These are phyloP conservation scores for Euphorbia peplus DNA, from an alignment of 345 rosid species.

Conservation along the genomic window DNA sequence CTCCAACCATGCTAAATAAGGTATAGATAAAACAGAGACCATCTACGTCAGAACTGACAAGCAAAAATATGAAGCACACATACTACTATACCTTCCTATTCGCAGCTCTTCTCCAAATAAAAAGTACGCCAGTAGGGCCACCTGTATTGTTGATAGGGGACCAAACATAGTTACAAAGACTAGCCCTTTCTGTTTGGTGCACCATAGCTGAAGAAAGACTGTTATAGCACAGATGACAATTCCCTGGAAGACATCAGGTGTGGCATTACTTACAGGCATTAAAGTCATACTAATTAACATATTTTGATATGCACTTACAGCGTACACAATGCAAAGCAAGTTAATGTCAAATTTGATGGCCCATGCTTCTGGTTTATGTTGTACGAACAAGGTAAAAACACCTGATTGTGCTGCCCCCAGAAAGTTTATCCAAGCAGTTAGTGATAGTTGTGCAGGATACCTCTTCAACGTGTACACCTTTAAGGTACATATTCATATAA, in stretches of 20 bases:
- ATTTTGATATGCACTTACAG: slow-evolving; percentile 17
- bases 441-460: slow-evolving; percentile 34
- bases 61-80: not conserved
- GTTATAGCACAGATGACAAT: slow-evolving; percentile 11
- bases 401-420: slow-evolving; percentile 31
- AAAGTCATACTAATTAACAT: no score
- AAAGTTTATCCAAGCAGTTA: slow-evolving; percentile 27
- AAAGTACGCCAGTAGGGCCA: slow-evolving; percentile 24
- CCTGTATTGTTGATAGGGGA: slow-evolving; percentile 26
- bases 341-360: slow-evolving; percentile 7
- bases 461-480: slow-evolving; percentile 27
- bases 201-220: slow-evolving; percentile 26
- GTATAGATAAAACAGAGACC: not conserved
- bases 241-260: slow-evolving; percentile 11
- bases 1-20: slow-evolving; percentile 27
- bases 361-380: slow-evolving; percentile 22
- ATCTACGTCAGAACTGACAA: not conserved
- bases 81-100: slow-evolving; percentile 21
- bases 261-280: not conserved
- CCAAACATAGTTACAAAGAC: slow-evolving; percentile 32
- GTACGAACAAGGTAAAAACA: slow-evolving; percentile 17
- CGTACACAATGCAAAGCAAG: slow-evolving; percentile 17
- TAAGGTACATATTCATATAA: not conserved
- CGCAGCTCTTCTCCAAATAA: slow-evolving; percentile 30
- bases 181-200: slow-evolving; percentile 26